Base-by-base conservation (phyloP, 108 stramenopile genomes). In the Phaeodactylum tricornutum region DNA sequence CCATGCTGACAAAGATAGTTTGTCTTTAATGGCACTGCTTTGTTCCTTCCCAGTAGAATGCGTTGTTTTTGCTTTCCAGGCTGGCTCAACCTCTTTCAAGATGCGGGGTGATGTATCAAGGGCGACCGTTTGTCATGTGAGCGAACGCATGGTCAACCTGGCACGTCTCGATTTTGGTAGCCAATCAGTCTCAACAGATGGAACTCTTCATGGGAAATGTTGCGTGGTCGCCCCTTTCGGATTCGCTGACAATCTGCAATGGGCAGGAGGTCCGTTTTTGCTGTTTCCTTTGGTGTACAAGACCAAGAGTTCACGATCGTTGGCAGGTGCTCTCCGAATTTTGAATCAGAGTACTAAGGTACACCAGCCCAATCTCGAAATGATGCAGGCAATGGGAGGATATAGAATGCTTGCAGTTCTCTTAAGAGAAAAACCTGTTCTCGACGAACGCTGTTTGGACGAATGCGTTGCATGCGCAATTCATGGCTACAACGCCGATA, bases 391-490 rank as follows among this genome's bases (percentile, higher is more conserved):
- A 34, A 79, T 79, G 33, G 85, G 83, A 43, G 84, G 89, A 8
- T 92, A 75, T 53, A 60, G 77, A 57, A 83, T 80, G 59, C 74
- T 92, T 19, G 90, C 76, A 2, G 63, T 83, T 22, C 53, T 87
- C 12, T 61, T 92, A 23, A 59, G 77, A 35, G 81, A 81, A 53
- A 92, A 84, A 56, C 64, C 66, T 34, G 73, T 78, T 8, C 75
- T 87, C 51, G 79, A 87, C 51, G 59, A 52, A 20, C 72, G 58
- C 46, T 74, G 87, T 31, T 55, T 92, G 14, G 85, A 92, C 35
- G 81, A 85, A 59, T 81, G 85, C 47, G 79, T 92, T 60, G 79
- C 86, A 8, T 85, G 79, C 54, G 81, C 90, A 28, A 78, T 92
- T 2, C 76, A 82, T 60, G 84, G 84, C 7, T 86, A 84, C 64